A percentile compares a stretch with the other conserved stretches of the same genome.
These are phyloP conservation scores for Amesomyces nigricolor DNA, from an alignment of 2,329 filamentous ascomycete species.

Conservation along the genomic window DNA sequence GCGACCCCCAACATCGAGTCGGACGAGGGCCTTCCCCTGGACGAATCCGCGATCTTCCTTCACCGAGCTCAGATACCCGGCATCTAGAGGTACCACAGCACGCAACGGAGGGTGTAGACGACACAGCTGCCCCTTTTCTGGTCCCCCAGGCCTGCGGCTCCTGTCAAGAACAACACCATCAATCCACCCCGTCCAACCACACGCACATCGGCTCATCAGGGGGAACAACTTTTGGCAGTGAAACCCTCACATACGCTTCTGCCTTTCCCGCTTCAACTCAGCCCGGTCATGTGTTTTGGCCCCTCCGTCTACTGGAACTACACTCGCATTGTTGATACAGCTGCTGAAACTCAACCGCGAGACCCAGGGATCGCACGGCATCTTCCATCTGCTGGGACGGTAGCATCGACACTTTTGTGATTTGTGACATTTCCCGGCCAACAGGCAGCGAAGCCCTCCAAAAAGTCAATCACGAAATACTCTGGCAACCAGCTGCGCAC, in stretches of 20 bases:
- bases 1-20: no score
- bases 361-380: constrained; percentile 23
- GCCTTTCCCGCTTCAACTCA: constrained; percentile 11
- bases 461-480: constrained; percentile 17
- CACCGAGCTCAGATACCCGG: no score
- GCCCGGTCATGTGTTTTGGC: constrained; percentile 22
- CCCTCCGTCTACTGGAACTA: constrained; percentile 21
- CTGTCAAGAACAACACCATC: neutral
- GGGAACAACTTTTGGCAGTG: no score
- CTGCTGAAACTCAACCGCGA: constrained; percentile 30
- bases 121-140: neutral
- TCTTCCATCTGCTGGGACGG: constrained; percentile 17
- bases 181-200: neutral
- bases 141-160: no score
- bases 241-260: neutral
- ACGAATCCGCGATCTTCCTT: no score
- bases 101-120: neutral
- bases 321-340: constrained; percentile 33
- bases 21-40: no score
- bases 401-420: constrained; percentile 15
- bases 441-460: constrained; percentile 22
- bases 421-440: constrained; percentile 20
- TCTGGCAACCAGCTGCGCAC: neutral
- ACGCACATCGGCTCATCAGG: no score
- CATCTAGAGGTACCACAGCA: neutral